A percentile compares a stretch with the other conserved stretches of the same genome.
Evolutionary conservation across 2,329 filamentous ascomycete genomes (phyloP).

Genomic region (Colletotrichum euphorbiae): DNA sequence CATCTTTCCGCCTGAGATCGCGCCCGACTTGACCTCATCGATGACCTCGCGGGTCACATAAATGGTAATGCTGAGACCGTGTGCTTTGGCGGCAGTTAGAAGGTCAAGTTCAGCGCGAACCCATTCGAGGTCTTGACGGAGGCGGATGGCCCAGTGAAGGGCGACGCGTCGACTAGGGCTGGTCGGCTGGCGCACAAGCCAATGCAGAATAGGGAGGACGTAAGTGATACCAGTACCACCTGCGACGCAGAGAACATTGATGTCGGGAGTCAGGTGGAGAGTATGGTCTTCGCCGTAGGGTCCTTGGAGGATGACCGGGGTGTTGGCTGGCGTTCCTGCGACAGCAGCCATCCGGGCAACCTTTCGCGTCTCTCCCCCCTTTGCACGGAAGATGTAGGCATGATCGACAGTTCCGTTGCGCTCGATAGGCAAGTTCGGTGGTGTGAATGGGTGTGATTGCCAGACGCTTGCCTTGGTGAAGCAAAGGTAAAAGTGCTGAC

Average conservation of each 20-base stretch:
- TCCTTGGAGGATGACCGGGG: conserved; percentile 70
- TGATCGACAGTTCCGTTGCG: conserved; percentile 57
- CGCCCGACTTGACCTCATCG: neutral
- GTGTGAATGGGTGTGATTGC: conserved; percentile 80
- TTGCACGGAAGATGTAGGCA: conserved; percentile 68
- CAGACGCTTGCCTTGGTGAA: conserved; percentile 75
- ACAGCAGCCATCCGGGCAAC: conserved; percentile 58
- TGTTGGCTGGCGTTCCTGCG: conserved; percentile 47
- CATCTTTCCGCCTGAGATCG: neutral
- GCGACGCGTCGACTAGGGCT: conserved; percentile 44
- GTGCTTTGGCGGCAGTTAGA: neutral
- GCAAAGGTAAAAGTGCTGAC: conserved; percentile 79
- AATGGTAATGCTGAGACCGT: conserved; percentile 18
- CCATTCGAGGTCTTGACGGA: conserved; percentile 40
- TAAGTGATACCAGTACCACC: conserved; percentile 56
- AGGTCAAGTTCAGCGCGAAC: conserved; percentile 17
- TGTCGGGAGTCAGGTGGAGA: conserved; percentile 52
- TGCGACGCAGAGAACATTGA: conserved; percentile 54
- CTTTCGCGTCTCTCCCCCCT: conserved; percentile 69
- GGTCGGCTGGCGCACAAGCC: conserved; percentile 43
- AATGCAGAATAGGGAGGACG: conserved; percentile 55
- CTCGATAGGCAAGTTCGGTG: conserved; percentile 63
- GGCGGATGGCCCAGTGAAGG: conserved; percentile 73
- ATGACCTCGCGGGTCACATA: conserved; percentile 7
- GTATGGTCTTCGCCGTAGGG: conserved; percentile 68